Percentiles rank a stretch among this genome's conserved stretches.
phyloP scores from a whole-genome alignment of 2,329 filamentous ascomycete species.

The Alternaria postmessia region DNA sequence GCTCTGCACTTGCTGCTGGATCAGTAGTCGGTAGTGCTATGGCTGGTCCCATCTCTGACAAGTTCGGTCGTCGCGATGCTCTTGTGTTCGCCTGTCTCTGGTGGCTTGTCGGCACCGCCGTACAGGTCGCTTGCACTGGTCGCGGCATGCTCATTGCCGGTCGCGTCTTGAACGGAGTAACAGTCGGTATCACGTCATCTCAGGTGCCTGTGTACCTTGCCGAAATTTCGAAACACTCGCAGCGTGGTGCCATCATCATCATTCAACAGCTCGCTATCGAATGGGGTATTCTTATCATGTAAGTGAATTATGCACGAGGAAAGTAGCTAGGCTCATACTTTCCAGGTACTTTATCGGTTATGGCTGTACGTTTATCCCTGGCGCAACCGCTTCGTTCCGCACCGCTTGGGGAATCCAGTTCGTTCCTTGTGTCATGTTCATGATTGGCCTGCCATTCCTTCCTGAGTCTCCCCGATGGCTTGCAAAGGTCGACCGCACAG shows the following conservation, averaged over 20 bases:
- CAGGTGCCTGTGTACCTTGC: constrained; percentile 75
- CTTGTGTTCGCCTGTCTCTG: constrained; percentile 64
- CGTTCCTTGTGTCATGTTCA: constrained; percentile 48
- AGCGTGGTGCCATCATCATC: constrained; percentile 72
- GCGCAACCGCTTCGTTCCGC: constrained; percentile 41
- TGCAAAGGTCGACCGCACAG: constrained; percentile 56
- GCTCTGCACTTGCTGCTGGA: constrained; percentile 70
- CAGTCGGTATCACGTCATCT: constrained; percentile 75
- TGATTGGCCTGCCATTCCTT: constrained; percentile 61
- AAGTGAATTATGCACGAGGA: neutral
- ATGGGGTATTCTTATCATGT: constrained; percentile 61
- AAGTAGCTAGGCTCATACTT: constrained; percentile 7
- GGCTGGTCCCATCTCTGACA: constrained; percentile 68
- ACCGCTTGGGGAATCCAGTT: constrained; percentile 51
- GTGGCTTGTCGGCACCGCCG: constrained; percentile 67
- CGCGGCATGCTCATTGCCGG: constrained; percentile 76
- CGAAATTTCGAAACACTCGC: constrained; percentile 68
- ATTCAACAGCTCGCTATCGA: constrained; percentile 80
- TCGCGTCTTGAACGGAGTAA: constrained; percentile 74
- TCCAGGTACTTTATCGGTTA: constrained; percentile 51
- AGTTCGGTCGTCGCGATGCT: constrained; percentile 61
- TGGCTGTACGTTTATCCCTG: constrained; percentile 46
- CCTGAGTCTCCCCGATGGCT: constrained; percentile 57
- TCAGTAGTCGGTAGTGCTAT: constrained; percentile 71
- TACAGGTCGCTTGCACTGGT: constrained; percentile 70